phyloP scores from a whole-genome alignment of 345 rosid species.

The Brassica nigra region DNA sequence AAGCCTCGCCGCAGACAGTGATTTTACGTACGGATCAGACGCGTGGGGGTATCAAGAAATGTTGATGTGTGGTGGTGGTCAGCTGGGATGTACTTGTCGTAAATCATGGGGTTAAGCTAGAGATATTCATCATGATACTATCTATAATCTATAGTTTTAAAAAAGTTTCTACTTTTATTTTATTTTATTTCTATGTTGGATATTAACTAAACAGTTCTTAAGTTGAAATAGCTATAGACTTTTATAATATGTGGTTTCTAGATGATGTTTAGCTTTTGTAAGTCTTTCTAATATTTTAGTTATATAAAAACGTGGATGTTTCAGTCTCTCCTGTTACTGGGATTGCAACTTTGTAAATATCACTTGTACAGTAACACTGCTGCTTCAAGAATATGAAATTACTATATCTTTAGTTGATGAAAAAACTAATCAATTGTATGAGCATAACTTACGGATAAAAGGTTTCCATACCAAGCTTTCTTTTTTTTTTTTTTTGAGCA shows the following conservation, averaged over 20 bases:
- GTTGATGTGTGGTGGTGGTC: conserved; percentile 34
- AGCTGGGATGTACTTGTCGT: conserved; percentile 25
- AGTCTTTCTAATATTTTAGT: not conserved
- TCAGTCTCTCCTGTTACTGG: not conserved
- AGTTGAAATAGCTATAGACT: not conserved
- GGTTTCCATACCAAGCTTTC: not conserved
- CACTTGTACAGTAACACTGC: not conserved
- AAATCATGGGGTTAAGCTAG: conserved; percentile 26
- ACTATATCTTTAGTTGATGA: not conserved
- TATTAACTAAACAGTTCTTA: not conserved
- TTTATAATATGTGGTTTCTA: not conserved
- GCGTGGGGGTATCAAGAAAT: conserved; percentile 33
- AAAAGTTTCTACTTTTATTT: not conserved
- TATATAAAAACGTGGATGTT: not conserved
- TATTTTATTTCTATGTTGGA: not conserved
- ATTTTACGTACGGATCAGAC: conserved; percentile 17
- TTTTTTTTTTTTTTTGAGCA: too few relatives aligned
- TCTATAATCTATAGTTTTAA: not conserved
- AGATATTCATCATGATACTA: not conserved
- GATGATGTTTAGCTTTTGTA: not conserved
- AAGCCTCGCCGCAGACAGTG: not conserved
- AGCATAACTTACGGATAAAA: not conserved
- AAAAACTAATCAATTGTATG: not conserved
- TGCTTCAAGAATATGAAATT: not conserved
- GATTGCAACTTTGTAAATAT: not conserved